Conservation (phyloP, 139 green algal species). For the Gonium pectorale region DNA sequence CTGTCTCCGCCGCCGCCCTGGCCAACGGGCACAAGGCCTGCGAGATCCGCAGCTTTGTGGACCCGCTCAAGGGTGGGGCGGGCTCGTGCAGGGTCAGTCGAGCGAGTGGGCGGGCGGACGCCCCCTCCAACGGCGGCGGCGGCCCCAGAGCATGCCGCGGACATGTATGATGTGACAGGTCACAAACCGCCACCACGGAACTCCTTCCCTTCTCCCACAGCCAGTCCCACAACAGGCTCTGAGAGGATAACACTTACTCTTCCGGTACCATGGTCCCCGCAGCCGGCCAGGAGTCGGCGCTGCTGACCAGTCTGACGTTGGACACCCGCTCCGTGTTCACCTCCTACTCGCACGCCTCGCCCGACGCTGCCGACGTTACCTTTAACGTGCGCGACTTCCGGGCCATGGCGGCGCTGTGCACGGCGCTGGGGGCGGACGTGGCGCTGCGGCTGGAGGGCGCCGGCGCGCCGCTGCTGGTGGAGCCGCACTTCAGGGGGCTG, state of each 20-base stretch:
- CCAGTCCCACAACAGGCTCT: too few species aligned
- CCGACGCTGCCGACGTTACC: slow-evolving; percentile 66
- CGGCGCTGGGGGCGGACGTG: slow-evolving; percentile 60
- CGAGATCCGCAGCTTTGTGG: slow-evolving; percentile 75
- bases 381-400: slow-evolving; percentile 84
- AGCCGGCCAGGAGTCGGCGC: slow-evolving; percentile 58
- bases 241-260: too few species aligned
- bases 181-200: too few species aligned
- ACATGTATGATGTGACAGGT: too few species aligned
- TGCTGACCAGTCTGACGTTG: slow-evolving; percentile 74
- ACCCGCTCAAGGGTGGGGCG: slow-evolving; percentile 70
- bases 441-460: slow-evolving; percentile 65
- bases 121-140: too few species aligned
- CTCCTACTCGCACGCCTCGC: slow-evolving; percentile 62
- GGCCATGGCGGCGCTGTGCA: slow-evolving; percentile 73
- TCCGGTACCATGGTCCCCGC: too few species aligned
- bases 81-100: too few species aligned
- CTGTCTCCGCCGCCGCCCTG: slow-evolving; percentile 24
- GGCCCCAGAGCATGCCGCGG: too few species aligned
- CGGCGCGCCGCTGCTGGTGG: slow-evolving; percentile 69
- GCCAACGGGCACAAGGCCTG: slow-evolving; percentile 21
- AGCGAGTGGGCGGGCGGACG: too few species aligned
- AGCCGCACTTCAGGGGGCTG: slow-evolving; percentile 58
- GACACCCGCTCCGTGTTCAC: slow-evolving; percentile 72
- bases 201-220: too few species aligned